Evolutionary conservation across 1,284 basidiomycete species (phyloP).

Genomic region (Leucoagaricus sp.): DNA sequence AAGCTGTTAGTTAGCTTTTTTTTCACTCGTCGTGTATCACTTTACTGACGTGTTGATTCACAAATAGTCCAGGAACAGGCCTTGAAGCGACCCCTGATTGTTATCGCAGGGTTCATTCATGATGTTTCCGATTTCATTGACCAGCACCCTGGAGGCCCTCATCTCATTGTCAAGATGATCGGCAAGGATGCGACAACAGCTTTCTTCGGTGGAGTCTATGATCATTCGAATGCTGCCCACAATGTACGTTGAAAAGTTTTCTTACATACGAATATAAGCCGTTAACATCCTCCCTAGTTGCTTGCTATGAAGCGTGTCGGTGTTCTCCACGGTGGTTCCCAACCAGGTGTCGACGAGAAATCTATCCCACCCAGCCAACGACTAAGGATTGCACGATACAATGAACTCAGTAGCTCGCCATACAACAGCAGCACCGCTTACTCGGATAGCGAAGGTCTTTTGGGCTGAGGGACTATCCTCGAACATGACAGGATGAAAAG

Average conservation of each 20-base stretch:
- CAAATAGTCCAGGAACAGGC: slow-evolving; percentile 78
- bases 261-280: neutral
- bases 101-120: slow-evolving; percentile 90
- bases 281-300: slow-evolving; percentile 20
- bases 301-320: slow-evolving; percentile 92
- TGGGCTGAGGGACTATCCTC: slow-evolving; percentile 20
- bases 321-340: slow-evolving; percentile 78
- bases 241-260: slow-evolving; percentile 50
- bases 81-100: slow-evolving; percentile 74
- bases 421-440: slow-evolving; percentile 46
- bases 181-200: slow-evolving; percentile 88
- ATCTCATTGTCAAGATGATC: slow-evolving; percentile 69
- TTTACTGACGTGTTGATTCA: slow-evolving; percentile 8
- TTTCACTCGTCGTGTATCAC: slow-evolving; percentile 8
- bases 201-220: slow-evolving; percentile 94
- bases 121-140: slow-evolving; percentile 86
- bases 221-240: slow-evolving; percentile 92
- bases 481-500: neutral
- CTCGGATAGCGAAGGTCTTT: slow-evolving; percentile 43
- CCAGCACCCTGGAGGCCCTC: slow-evolving; percentile 80
- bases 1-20: slow-evolving; percentile 58
- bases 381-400: slow-evolving; percentile 67
- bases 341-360: slow-evolving; percentile 52
- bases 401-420: slow-evolving; percentile 58
- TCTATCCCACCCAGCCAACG: slow-evolving; percentile 67